Percentiles rank a stretch among this genome's conserved stretches.
phyloP scores from a whole-genome alignment of 2,329 filamentous ascomycete genomes.

The Scytalidium sp. region DNA sequence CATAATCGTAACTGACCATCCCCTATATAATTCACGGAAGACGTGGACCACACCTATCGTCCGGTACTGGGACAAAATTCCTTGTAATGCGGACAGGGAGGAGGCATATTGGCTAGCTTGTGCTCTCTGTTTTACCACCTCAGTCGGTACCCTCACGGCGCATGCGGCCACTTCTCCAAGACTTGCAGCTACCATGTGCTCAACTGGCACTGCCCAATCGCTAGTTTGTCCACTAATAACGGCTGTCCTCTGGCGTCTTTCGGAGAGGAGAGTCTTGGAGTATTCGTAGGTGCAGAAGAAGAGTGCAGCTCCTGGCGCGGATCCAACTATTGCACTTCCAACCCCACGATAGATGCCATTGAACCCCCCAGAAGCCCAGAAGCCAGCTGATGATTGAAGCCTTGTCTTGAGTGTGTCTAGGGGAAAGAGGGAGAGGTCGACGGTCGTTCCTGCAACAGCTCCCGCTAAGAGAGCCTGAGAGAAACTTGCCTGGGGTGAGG shows the following conservation, averaged over 20 bases:
- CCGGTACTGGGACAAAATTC: constrained; percentile 57
- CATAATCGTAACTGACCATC: constrained; percentile 89
- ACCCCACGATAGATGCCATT: constrained; percentile 90
- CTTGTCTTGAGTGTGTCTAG: constrained; percentile 99
- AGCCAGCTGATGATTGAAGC: constrained; percentile 77
- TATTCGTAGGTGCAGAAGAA: constrained; percentile 96
- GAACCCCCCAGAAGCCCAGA: constrained; percentile 84
- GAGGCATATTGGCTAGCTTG: constrained; percentile 82
- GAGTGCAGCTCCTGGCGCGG: constrained; percentile 87
- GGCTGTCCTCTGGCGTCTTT: constrained; percentile 22
- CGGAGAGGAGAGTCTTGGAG: constrained; percentile 55
- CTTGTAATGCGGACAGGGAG: constrained; percentile 62
- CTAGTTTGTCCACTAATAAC: constrained; percentile 19
- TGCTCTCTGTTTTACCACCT: constrained; percentile 95
- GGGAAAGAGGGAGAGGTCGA: constrained; percentile 94
- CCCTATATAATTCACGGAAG: constrained; percentile 82
- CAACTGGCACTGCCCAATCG: constrained; percentile 31
- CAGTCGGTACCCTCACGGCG: constrained; percentile 87
- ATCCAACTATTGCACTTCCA: constrained; percentile 84
- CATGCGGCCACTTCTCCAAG: constrained; percentile 91
- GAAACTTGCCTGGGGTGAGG: constrained; percentile 42
- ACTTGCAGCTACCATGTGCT: constrained; percentile 83
- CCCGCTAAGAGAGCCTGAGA: constrained; percentile 70
- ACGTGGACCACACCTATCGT: constrained; percentile 53
- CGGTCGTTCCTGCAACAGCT: constrained; percentile 88